Evolutionary conservation across 495 filamentous ascomycete genomes (phyloP).

Genomic region (Xylaria cubensis): DNA sequence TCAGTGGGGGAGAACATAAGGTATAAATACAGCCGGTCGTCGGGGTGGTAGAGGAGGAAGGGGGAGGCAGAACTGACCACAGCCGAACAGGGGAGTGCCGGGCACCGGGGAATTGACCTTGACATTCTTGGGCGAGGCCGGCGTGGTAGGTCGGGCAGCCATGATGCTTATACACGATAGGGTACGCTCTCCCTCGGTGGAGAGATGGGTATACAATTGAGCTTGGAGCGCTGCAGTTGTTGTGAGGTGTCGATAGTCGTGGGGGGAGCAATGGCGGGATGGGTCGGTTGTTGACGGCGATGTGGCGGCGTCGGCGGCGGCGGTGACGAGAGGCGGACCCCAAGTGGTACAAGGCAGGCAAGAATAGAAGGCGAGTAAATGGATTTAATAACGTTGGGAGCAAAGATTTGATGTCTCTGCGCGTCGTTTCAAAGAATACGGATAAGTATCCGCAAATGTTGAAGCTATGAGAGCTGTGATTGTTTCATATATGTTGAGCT

Average conservation of each 20-base stretch:
- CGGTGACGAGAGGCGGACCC: neutral
- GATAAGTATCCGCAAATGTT: neutral
- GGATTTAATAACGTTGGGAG: neutral
- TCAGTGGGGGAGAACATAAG: constrained; percentile 30
- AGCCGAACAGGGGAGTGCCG: constrained; percentile 60
- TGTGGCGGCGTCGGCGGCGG: constrained; percentile 1
- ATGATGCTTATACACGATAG: constrained; percentile 32
- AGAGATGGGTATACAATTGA: neutral
- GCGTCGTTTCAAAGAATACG: neutral
- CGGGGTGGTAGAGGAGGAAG: too few relatives aligned
- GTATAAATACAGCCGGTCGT: neutral
- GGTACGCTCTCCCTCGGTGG: neutral
- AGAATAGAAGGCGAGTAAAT: neutral
- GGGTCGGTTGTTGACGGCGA: neutral
- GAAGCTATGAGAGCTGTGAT: neutral
- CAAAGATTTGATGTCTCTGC: neutral
- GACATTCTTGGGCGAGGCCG: constrained; percentile 60
- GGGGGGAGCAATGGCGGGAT: neutral
- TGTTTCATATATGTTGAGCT: neutral
- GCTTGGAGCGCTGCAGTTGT: neutral
- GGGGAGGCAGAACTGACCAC: constrained; percentile 49
- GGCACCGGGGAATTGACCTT: constrained; percentile 59
- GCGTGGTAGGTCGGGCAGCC: constrained; percentile 54
- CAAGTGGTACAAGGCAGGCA: neutral
- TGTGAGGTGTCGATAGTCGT: neutral